Percentiles rank a stretch among this genome's conserved stretches.
phyloP scores from a whole-genome alignment of 1,139 yeast genomes.

The Pichia sp. region DNA sequence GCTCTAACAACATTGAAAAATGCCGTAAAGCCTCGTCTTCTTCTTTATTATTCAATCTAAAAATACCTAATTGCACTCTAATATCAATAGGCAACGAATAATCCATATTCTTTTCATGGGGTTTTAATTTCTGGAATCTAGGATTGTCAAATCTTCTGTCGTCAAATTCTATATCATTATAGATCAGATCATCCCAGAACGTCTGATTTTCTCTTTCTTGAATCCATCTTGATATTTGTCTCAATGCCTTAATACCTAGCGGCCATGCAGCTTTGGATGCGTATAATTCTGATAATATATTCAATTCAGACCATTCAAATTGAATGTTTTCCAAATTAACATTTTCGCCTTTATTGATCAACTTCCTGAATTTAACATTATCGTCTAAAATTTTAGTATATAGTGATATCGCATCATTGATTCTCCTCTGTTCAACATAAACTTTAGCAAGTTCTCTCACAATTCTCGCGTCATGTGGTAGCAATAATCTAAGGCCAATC shows the following conservation, averaged over 20 bases:
- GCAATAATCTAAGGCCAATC: constrained; percentile 48
- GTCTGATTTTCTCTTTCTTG: constrained; percentile 61
- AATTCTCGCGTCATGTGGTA: constrained; percentile 56
- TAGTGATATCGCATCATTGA: constrained; percentile 72
- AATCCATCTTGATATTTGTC: constrained; percentile 76
- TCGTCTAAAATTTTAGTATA: constrained; percentile 60
- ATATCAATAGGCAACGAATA: constrained; percentile 75
- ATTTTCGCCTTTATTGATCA: constrained; percentile 18
- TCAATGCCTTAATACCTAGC: constrained; percentile 57
- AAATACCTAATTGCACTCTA: constrained; percentile 66
- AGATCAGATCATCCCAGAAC: constrained; percentile 74
- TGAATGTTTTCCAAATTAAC: constrained; percentile 19
- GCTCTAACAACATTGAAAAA: constrained; percentile 49
- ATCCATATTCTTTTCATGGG: constrained; percentile 32
- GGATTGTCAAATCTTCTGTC: constrained; percentile 46
- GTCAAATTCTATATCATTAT: constrained; percentile 73
- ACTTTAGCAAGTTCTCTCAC: constrained; percentile 70
- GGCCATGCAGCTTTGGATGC: constrained; percentile 57
- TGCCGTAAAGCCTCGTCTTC: constrained; percentile 66
- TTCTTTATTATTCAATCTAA: constrained; percentile 59
- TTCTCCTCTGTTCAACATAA: constrained; percentile 66
- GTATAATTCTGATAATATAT: constrained; percentile 73
- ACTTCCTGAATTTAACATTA: constrained; percentile 32
- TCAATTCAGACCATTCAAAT: constrained; percentile 86
- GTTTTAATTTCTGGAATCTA: constrained; percentile 31